Percentiles rank a stretch among this genome's conserved stretches.
Conservation (phyloP, 495 filamentous ascomycete genomes). For the Venustampulla echinocandica region DNA sequence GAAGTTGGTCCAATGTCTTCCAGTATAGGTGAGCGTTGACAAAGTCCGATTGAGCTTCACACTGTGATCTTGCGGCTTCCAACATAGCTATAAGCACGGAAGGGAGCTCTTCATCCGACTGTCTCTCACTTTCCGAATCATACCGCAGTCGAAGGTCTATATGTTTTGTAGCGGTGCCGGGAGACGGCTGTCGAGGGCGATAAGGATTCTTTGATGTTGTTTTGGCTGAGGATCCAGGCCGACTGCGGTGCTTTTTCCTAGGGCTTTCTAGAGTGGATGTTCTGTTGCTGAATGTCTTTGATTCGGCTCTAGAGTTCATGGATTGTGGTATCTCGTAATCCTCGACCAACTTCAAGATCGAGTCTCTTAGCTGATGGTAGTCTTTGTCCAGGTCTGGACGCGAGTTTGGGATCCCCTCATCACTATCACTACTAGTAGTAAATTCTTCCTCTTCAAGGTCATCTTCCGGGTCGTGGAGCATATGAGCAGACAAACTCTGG, state of each 20-base stretch:
- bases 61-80: constrained; percentile 57
- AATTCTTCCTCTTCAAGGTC: constrained; percentile 55
- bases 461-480: constrained; percentile 63
- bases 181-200: constrained; percentile 32
- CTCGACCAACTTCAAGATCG: constrained; percentile 71
- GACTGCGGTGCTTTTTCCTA: constrained; percentile 18
- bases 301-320: constrained; percentile 41
- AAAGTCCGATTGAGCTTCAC: constrained; percentile 58
- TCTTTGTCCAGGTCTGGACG: constrained; percentile 67
- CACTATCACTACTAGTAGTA: constrained; percentile 53
- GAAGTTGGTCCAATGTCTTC: constrained; percentile 56
- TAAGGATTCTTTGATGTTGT: constrained; percentile 45
- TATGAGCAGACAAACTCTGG: constrained; percentile 55
- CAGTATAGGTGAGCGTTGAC: constrained; percentile 62
- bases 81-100: constrained; percentile 57
- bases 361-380: constrained; percentile 74
- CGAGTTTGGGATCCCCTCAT: constrained; percentile 56
- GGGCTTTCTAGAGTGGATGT: constrained; percentile 26
- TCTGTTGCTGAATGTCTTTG: constrained; percentile 56
- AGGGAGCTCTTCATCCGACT: constrained; percentile 25
- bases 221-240: constrained; percentile 15
- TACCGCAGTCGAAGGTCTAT: constrained; percentile 14
- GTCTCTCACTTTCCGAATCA: constrained; percentile 18
- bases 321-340: constrained; percentile 67
- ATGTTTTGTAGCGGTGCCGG: constrained; percentile 21